Conservation (phyloP, 805 yeast genomes). For the Metschnikowia cubensis region DNA sequence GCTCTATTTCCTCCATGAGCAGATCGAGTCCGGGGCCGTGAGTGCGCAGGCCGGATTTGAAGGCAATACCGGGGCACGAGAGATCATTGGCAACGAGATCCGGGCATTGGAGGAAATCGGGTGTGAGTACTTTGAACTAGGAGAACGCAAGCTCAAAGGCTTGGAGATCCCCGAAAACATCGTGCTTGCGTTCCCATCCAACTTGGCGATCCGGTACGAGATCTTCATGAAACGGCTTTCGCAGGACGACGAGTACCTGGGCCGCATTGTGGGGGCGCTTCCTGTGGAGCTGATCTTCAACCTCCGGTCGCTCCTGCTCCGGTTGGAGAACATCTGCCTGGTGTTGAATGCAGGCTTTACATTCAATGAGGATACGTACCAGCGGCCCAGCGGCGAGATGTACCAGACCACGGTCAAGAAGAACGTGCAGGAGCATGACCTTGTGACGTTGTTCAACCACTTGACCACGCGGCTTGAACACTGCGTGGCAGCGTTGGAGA, state of each 20-base stretch:
- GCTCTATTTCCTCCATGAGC: constrained; percentile 46
- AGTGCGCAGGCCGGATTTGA: constrained; percentile 41
- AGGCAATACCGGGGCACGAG: constrained; percentile 46
- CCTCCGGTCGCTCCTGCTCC: constrained; percentile 51
- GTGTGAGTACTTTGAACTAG: constrained; percentile 62
- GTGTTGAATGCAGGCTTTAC: constrained; percentile 41
- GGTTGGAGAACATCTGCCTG: constrained; percentile 58
- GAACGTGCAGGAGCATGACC: constrained; percentile 36
- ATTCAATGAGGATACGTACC: constrained; percentile 25
- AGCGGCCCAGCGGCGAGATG: constrained; percentile 23
- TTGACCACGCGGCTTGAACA: constrained; percentile 67
- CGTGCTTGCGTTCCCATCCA: constrained; percentile 70
- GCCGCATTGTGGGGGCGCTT: constrained; percentile 35
- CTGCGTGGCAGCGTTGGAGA: constrained; percentile 36
- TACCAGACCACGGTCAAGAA: constrained; percentile 19
- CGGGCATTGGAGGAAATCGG: constrained; percentile 64
- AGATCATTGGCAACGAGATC: constrained; percentile 62
- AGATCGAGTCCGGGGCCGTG: constrained; percentile 26
- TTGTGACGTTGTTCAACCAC: constrained; percentile 57
- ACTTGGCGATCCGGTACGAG: constrained; percentile 57
- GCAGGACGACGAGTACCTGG: constrained; percentile 15
- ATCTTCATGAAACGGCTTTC: constrained; percentile 28
- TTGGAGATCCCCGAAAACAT: constrained; percentile 88
- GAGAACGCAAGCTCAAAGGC: constrained; percentile 89
- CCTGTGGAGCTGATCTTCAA: constrained; percentile 45